Evolutionary conservation across 2,329 filamentous ascomycete species (phyloP).

Genomic region (Blastomyces percursus): DNA sequence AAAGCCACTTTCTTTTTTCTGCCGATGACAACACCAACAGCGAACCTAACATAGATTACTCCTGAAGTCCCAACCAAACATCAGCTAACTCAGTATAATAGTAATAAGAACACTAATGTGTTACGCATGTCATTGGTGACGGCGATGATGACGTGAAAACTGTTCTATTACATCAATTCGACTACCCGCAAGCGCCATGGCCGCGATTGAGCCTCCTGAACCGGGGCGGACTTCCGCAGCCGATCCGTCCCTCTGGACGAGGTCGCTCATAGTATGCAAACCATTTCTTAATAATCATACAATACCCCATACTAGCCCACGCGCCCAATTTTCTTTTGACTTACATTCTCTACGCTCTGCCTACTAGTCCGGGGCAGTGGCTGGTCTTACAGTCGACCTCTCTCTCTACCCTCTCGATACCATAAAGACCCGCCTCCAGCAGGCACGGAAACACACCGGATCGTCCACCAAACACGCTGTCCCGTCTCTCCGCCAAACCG

Average conservation of each 20-base stretch:
- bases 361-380: constrained; percentile 69
- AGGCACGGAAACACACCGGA: constrained; percentile 45
- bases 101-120: neutral
- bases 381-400: constrained; percentile 92
- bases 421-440: constrained; percentile 89
- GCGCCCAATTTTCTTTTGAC: neutral
- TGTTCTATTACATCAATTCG: neutral
- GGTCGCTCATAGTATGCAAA: constrained; percentile 30
- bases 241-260: constrained; percentile 34
- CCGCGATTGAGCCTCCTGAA: constrained; percentile 21
- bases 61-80: neutral
- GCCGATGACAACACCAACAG: neutral
- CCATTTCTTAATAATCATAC: neutral
- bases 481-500: constrained; percentile 66
- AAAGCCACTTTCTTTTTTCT: neutral
- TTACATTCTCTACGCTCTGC: neutral
- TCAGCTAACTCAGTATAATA: neutral
- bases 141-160: neutral
- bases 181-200: constrained; percentile 9
- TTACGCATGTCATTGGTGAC: neutral
- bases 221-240: constrained; percentile 22
- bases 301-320: neutral
- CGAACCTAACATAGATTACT: neutral
- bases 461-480: constrained; percentile 25
- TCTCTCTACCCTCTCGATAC: constrained; percentile 97